These are phyloP conservation scores for Phlyctochytrium planicorne DNA, from an alignment of 192 early-diverging fungal genomes.

Conservation along the genomic window DNA sequence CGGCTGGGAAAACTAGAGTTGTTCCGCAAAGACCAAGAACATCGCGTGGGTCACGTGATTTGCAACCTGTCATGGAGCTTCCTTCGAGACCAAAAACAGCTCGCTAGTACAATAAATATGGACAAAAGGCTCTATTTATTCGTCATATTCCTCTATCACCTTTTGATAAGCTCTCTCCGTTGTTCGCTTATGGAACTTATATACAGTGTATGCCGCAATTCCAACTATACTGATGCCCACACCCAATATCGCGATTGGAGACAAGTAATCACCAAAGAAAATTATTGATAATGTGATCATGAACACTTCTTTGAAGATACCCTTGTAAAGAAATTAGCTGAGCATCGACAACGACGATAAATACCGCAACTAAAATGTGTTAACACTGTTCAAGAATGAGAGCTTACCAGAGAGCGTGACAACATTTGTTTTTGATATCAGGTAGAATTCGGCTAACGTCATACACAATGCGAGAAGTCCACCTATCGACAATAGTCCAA, in stretches of 20 bases:
- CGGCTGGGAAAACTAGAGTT: not conserved
- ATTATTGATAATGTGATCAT: conserved; percentile 71
- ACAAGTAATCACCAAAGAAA: conserved; percentile 82
- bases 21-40: not conserved
- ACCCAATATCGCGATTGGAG: conserved; percentile 71
- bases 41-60: too few relatives aligned
- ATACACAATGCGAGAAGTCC: conserved; percentile 83
- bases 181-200: conserved; percentile 5
- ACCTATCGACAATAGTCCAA: conserved; percentile 64
- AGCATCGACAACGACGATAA: not conserved
- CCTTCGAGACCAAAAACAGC: too few relatives aligned
- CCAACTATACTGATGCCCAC: conserved; percentile 48
- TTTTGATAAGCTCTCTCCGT: too few relatives aligned
- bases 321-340: conserved; percentile 28
- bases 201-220: not conserved
- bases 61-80: too few relatives aligned
- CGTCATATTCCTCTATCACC: too few relatives aligned
- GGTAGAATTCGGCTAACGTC: conserved; percentile 79
- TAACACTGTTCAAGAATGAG: too few relatives aligned
- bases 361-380: too few relatives aligned
- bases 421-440: conserved; percentile 81
- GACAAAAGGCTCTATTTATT: too few relatives aligned
- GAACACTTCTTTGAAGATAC: conserved; percentile 78
- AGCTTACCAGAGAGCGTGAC: conserved; percentile 67
- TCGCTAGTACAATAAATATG: too few relatives aligned